phyloP scores from a whole-genome alignment of 495 filamentous ascomycete species.

The Xylaria grammica region DNA sequence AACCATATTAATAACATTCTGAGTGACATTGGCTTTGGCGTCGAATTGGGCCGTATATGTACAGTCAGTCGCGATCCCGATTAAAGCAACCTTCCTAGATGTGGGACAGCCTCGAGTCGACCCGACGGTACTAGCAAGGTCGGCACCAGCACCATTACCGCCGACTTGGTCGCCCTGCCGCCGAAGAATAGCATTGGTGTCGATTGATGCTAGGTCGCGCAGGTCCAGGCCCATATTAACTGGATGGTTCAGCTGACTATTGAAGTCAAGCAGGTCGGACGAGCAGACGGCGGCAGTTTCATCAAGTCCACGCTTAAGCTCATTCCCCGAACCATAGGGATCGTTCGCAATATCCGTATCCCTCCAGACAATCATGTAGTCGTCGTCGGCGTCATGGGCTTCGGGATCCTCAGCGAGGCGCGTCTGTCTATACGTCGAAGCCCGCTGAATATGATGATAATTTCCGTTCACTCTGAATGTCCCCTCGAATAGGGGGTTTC shows the following conservation, averaged over 20 bases:
- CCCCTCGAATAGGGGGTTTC: constrained; percentile 84
- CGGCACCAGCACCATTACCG: constrained; percentile 84
- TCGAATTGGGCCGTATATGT: constrained; percentile 76
- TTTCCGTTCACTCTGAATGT: constrained; percentile 80
- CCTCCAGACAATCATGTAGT: constrained; percentile 89
- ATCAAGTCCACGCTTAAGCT: constrained; percentile 43
- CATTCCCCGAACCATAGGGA: constrained; percentile 25
- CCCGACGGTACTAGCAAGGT: constrained; percentile 81
- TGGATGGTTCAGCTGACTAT: constrained; percentile 68
- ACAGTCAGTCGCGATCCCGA: constrained; percentile 94
- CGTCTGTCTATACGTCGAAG: constrained; percentile 74
- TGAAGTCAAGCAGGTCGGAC: constrained; percentile 74
- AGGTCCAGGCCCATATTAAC: constrained; percentile 56
- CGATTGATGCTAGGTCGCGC: constrained; percentile 36
- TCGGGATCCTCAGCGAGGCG: constrained; percentile 75
- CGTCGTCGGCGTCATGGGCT: constrained; percentile 62
- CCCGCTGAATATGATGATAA: constrained; percentile 86
- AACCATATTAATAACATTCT: constrained; percentile 81
- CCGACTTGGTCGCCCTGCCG: constrained; percentile 59
- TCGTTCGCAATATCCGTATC: constrained; percentile 78
- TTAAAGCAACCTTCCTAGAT: constrained; percentile 85
- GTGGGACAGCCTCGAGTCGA: constrained; percentile 80
- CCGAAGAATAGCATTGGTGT: constrained; percentile 43
- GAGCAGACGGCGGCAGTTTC: constrained; percentile 53
- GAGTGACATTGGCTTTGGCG: constrained; percentile 59